Evolutionary conservation across 2,329 filamentous ascomycete species (phyloP).

Genomic region (Fusarium heterosporum): DNA sequence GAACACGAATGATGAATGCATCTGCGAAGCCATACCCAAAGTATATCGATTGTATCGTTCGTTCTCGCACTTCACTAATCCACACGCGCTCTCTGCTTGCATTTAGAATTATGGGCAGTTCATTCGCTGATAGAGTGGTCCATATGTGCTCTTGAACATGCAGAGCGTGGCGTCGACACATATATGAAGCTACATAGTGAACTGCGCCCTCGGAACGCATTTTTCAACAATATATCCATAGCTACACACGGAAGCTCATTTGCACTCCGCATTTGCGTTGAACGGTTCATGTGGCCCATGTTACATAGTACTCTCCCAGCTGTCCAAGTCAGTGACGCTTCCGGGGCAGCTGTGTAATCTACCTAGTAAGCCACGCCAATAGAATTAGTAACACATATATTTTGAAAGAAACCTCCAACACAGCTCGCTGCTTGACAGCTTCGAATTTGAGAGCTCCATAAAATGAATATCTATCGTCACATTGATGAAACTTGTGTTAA

Average conservation of each 20-base stretch:
- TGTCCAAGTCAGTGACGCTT: not conserved
- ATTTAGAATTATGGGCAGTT: not conserved
- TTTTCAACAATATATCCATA: not conserved
- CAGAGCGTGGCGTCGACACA: not conserved
- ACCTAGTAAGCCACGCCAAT: not conserved
- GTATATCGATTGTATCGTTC: too few species aligned
- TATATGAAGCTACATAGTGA: not conserved
- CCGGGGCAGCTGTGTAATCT: not conserved
- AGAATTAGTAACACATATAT: not conserved
- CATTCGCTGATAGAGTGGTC: not conserved
- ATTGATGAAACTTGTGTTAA: not conserved
- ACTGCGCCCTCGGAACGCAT: not conserved
- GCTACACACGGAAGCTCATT: not conserved
- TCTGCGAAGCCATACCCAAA: too few species aligned
- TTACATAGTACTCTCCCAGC: not conserved
- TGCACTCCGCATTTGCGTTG: not conserved
- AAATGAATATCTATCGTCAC: not conserved
- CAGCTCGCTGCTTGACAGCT: not conserved
- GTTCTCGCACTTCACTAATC: too few species aligned
- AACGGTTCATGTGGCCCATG: not conserved
- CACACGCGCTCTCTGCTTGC: too few species aligned
- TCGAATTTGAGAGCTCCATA: not conserved
- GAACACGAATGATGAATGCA: too few species aligned
- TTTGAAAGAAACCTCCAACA: not conserved
- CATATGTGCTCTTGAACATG: not conserved